A percentile compares a stretch with the other conserved stretches of the same genome.
These are phyloP conservation scores for Prunus kanzakura DNA, from an alignment of 306 rosid genomes.

Conservation along the genomic window DNA sequence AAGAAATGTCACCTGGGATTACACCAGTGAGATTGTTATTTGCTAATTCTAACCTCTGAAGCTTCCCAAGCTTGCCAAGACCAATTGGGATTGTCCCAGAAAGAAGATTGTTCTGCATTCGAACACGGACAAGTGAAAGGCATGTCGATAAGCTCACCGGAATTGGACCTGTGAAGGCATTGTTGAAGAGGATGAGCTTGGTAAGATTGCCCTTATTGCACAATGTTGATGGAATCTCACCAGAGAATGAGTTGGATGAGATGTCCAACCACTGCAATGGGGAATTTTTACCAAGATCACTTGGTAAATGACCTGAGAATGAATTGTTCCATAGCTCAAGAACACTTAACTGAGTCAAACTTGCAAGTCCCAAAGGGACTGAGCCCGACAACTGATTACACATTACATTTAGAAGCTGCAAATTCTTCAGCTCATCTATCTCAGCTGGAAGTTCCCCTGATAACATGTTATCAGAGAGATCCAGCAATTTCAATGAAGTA, in stretches of 20 bases:
- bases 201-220: slow-evolving; percentile 80
- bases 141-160: slow-evolving; percentile 63
- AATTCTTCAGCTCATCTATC: slow-evolving; percentile 55
- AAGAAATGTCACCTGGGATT: slow-evolving; percentile 76
- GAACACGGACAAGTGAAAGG: slow-evolving; percentile 72
- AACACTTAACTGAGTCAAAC: slow-evolving; percentile 51
- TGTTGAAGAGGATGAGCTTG: slow-evolving; percentile 94
- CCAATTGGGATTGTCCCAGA: slow-evolving; percentile 76
- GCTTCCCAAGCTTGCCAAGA: slow-evolving; percentile 78
- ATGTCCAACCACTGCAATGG: slow-evolving; percentile 85
- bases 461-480: slow-evolving; percentile 76
- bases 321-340: slow-evolving; percentile 95
- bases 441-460: slow-evolving; percentile 73
- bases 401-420: slow-evolving; percentile 85
- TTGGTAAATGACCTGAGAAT: slow-evolving; percentile 69
- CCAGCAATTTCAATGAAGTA: slow-evolving; percentile 55
- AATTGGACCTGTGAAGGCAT: slow-evolving; percentile 72
- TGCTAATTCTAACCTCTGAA: slow-evolving; percentile 89
- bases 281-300: slow-evolving; percentile 71
- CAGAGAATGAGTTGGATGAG: slow-evolving; percentile 79
- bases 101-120: slow-evolving; percentile 84
- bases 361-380: slow-evolving; percentile 66
- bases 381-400: slow-evolving; percentile 66
- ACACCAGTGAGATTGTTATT: slow-evolving; percentile 81
- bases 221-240: slow-evolving; percentile 69